Conservation (phyloP, 257 asterid genomes). For the Plectranthus barbatus region DNA sequence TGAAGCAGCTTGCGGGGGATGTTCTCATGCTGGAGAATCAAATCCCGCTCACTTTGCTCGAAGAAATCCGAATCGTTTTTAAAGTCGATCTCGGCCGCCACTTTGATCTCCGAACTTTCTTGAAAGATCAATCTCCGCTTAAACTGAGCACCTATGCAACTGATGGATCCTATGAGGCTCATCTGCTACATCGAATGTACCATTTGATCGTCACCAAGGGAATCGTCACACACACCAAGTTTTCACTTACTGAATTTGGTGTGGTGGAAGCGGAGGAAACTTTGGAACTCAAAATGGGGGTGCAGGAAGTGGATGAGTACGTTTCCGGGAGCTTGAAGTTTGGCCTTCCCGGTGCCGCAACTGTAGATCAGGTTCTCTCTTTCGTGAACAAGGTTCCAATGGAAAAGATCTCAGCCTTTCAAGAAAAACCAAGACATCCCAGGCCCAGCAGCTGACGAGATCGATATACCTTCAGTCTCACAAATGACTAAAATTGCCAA, state of each 20-base stretch:
- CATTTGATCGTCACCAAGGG: conserved; percentile 13
- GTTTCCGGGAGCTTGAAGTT: background rate
- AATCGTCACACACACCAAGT: too few species aligned
- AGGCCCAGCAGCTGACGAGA: conserved; percentile 16
- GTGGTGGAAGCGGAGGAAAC: too few species aligned
- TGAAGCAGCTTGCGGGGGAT: conserved; percentile 11
- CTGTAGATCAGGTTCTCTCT: conserved; percentile 1
- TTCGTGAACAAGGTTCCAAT: conserved; percentile 8
- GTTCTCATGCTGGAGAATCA: conserved; percentile 43
- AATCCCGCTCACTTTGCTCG: conserved; percentile 21
- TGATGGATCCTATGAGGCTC: background rate
- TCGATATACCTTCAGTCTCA: conserved; percentile 29
- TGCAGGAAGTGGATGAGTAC: background rate
- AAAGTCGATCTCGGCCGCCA: background rate
- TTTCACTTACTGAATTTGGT: too few species aligned
- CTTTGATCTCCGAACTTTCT: background rate
- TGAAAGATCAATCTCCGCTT: conserved; percentile 27
- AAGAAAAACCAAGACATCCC: background rate
- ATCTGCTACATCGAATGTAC: conserved; percentile 29
- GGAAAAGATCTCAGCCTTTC: background rate
- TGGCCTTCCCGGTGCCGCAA: conserved; percentile 11
- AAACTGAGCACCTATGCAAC: background rate
- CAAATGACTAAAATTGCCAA: conserved; percentile 15
- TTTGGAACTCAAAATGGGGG: too few species aligned
- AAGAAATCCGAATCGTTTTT: background rate